A percentile compares a stretch with the other conserved stretches of the same genome.
These are phyloP conservation scores for Leccinellum rugosiceps DNA, from an alignment of 768 basidiomycete genomes.

Conservation along the genomic window DNA sequence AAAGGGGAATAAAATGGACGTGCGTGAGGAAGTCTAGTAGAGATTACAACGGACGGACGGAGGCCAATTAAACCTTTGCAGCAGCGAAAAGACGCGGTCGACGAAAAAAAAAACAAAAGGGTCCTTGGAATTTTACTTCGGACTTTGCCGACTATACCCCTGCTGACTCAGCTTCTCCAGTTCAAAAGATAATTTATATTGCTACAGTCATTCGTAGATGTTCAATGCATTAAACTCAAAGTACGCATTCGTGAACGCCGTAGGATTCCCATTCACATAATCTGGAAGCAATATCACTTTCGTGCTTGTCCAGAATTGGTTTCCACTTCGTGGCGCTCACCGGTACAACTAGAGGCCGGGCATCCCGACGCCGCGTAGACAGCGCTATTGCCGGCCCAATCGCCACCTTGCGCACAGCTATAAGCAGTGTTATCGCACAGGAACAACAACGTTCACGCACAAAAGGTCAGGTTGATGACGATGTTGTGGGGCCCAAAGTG, in stretches of 20 bases:
- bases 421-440: constrained; percentile 6
- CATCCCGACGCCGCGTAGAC: constrained; percentile 21
- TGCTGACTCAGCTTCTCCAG: constrained; percentile 27
- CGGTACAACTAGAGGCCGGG: constrained; percentile 19
- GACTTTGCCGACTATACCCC: constrained; percentile 20
- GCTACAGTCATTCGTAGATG: not conserved
- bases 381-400: constrained; percentile 21
- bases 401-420: constrained; percentile 13
- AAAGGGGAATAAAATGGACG: constrained; percentile 32
- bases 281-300: not conserved
- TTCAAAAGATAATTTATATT: too few species aligned
- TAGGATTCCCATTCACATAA: constrained; percentile 2
- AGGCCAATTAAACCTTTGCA: constrained; percentile 27
- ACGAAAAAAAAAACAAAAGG: constrained; percentile 15
- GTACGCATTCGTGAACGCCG: not conserved
- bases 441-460: not conserved
- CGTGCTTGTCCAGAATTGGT: not conserved
- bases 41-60: constrained; percentile 34
- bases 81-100: constrained; percentile 26
- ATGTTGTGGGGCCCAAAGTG: constrained; percentile 57
- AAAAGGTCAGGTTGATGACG: constrained; percentile 10
- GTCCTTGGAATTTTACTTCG: constrained; percentile 28
- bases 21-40: constrained; percentile 36
- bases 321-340: constrained; percentile 13
- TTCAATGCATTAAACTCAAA: constrained; percentile 6